Evolutionary conservation across 371 early-diverging fungal genomes (phyloP), one percentile per base, ranked within the genome.

Genomic region (Fennellomyces sp.): DNA sequence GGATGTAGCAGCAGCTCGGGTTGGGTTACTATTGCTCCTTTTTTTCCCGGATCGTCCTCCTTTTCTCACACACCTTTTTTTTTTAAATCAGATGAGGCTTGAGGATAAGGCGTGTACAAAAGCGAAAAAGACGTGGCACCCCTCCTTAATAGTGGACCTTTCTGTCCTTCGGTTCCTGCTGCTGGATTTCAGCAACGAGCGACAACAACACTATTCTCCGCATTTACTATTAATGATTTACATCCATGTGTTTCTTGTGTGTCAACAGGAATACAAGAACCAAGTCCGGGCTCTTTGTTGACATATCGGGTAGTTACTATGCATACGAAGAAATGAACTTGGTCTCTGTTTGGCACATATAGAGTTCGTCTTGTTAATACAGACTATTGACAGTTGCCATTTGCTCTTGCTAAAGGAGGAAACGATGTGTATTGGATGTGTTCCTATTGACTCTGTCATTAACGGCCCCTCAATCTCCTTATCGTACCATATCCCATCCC

Each of bases 371-470:
- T 23, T 45, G 45, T 45, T 45, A 45, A 45, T 13, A 21, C 23
- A 27, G 23, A 6, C 21, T 45, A 45, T 45, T 45, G 45, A 45
- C 45, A 45, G 45, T 45, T 45, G 25, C 39, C 39, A 39, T 39
- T 39, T 11, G 39, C 39, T 39, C 39, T 39, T 39, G 39, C 39
- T 39, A 39, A 10, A 39, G 39, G 39, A 39, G 39, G 39, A 39
- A 39, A 39, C 35, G 17, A 39, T 45, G 23, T 45, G 45, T 7
- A 25, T 21, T 12, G 11, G 23, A 23, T 45, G n/a, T 23, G 45
- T 4, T 23, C 21, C 45, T 17, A 45, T 31, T 50, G 51, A 50
- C 51, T 50, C 10, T 50, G 51, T 50, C 51, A 50, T 50, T 50
- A 50, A 26, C 29, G 13, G 12, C 51, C 51, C 27, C 29, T 2